Base-by-base conservation (phyloP, 1,284 basidiomycete genomes). In the Gomphus sp. region DNA sequence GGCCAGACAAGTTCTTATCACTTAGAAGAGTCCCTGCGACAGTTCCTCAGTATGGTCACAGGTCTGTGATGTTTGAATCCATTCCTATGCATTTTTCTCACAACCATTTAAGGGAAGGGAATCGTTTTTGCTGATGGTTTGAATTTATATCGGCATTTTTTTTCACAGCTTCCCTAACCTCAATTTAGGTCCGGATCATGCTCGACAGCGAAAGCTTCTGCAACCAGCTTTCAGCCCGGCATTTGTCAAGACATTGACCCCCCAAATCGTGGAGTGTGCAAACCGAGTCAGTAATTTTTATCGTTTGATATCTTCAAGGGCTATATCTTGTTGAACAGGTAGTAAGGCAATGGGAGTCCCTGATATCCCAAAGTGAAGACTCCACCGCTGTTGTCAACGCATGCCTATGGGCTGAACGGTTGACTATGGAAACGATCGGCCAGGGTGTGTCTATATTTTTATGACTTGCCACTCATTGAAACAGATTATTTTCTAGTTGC, bases 31-130 rank as follows among this genome's bases (percentile, higher is more conserved):
- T 54, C 52, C 6, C 37, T 54, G 22, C 33, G 52, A 43, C 22
- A 54, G 52, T 54, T 54, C 31, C 37, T 54, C 16, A 39, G 52
- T 14, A 25, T 54, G 52, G 52, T 54, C n/a, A 54, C 52, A 5
- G 52, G 52, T 43, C 14, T 18, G 39, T 54, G n/a, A 28, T 7
- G 28, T 2, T n/a, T 52, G 22, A 52, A 37, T 22, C 10, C 10
- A 18, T 11, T 3, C 2, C 12, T 36, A 4, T 28, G 22, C 12
- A 37, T 10, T n/a, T n/a, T n/a, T n/a, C n/a, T n/a, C n/a, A n/a
- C n/a, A n/a, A n/a, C n/a, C n/a, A n/a, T 28, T 41, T 16, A 3
- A 54, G 52, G 52, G 7, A 54, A 54, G 36, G 52, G 39, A 9
- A 54, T 43, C 22, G 22, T 54, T 12, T 54, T 41, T 43, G 52